Evolutionary conservation across 2,329 filamentous ascomycete genomes (phyloP).

Genomic region (Emmonsiellopsis sp.): DNA sequence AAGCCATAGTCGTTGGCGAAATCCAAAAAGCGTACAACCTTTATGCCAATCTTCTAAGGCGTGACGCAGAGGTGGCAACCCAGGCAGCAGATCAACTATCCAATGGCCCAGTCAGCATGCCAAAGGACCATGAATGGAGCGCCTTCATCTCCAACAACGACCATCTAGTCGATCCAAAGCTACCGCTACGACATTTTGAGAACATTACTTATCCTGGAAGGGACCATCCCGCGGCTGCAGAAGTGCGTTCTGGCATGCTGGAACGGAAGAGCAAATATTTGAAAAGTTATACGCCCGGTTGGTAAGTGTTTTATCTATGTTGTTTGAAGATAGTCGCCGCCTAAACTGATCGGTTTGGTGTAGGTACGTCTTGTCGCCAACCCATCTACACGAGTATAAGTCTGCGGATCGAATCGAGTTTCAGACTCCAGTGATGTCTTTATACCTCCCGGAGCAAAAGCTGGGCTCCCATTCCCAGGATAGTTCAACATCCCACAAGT

Average conservation of each 20-base stretch:
- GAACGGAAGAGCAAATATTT: constrained; percentile 98
- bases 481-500: constrained; percentile 85
- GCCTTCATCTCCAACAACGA: constrained; percentile 70
- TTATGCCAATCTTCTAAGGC: constrained; percentile 81
- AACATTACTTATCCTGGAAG: constrained; percentile 88
- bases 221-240: constrained; percentile 69
- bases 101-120: constrained; percentile 79
- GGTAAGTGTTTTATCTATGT: constrained; percentile 47
- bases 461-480: constrained; percentile 80
- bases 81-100: constrained; percentile 71
- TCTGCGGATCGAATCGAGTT: constrained; percentile 79
- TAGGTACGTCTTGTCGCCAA: constrained; percentile 92
- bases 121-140: constrained; percentile 86
- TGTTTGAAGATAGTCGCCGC: neutral
- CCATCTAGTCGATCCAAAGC: constrained; percentile 75
- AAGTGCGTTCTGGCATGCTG: constrained; percentile 81
- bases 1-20: constrained; percentile 92
- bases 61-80: constrained; percentile 76
- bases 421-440: constrained; percentile 88
- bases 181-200: constrained; percentile 67
- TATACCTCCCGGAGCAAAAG: constrained; percentile 91
- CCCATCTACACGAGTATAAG: constrained; percentile 97
- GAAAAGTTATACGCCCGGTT: constrained; percentile 93
- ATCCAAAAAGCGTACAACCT: constrained; percentile 98
- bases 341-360: neutral